phyloP scores from a whole-genome alignment of 2,329 filamentous ascomycete species.

The Rhinocladiella similis region DNA sequence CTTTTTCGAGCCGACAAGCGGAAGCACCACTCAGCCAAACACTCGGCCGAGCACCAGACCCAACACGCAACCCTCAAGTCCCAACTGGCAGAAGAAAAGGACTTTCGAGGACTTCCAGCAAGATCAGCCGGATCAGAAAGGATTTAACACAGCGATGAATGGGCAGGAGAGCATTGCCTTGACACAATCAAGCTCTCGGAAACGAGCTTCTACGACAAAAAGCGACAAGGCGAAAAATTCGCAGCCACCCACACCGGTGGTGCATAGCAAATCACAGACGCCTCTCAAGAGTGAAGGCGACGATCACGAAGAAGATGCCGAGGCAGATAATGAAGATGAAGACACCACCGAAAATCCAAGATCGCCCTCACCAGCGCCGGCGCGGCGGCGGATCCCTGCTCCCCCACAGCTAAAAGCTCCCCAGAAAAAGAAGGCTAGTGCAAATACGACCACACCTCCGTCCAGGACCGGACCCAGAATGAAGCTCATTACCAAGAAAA shows the following conservation, averaged over 20 bases:
- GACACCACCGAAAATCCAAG: slow-evolving; percentile 7
- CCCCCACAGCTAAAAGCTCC: slow-evolving; percentile 10
- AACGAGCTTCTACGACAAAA: slow-evolving; percentile 19
- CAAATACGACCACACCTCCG: slow-evolving; percentile 7
- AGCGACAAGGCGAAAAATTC: slow-evolving; percentile 11
- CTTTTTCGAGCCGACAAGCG: slow-evolving; percentile 21
- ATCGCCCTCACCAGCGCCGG: slow-evolving; percentile 24
- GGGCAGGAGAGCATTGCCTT: neutral
- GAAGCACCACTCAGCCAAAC: slow-evolving; percentile 23
- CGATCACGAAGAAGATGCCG: slow-evolving; percentile 20
- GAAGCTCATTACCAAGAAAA: neutral
- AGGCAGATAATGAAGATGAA: slow-evolving; percentile 22
- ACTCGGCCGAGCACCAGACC: slow-evolving; percentile 21
- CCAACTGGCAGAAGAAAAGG: slow-evolving; percentile 27
- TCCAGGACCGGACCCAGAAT: slow-evolving; percentile 8
- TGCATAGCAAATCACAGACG: slow-evolving; percentile 23
- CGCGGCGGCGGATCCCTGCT: slow-evolving; percentile 8
- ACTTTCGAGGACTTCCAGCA: slow-evolving; percentile 26
- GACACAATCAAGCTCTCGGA: slow-evolving; percentile 7
- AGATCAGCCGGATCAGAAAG: slow-evolving; percentile 20
- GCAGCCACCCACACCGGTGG: slow-evolving; percentile 22
- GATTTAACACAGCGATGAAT: slow-evolving; percentile 12
- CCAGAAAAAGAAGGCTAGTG: slow-evolving; percentile 14
- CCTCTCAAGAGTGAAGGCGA: slow-evolving; percentile 11
- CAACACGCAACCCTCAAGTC: slow-evolving; percentile 31